Conservation (phyloP, 768 basidiomycete genomes). For the Strobilomyces echinocephalus region DNA sequence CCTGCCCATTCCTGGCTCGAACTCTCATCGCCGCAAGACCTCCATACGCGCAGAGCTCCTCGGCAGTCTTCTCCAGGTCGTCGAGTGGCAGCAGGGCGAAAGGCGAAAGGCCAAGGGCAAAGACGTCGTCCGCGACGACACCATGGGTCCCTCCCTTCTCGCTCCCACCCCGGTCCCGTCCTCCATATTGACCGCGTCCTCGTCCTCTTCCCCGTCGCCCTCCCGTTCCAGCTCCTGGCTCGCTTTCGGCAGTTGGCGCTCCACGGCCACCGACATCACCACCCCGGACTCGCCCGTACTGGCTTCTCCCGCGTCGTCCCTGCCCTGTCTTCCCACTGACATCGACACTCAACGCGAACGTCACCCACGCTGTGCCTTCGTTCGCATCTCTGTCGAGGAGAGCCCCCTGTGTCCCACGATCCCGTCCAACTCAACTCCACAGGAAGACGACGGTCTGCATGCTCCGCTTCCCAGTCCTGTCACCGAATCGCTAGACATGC, state of each 20-base stretch:
- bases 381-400: slow-evolving; percentile 35
- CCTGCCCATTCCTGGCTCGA: slow-evolving; percentile 14
- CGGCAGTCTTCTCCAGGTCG: slow-evolving; percentile 39
- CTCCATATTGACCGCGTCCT: slow-evolving; percentile 17
- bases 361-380: slow-evolving; percentile 32
- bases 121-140: slow-evolving; percentile 33
- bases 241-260: slow-evolving; percentile 40
- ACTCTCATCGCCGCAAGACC: slow-evolving; percentile 16
- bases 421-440: slow-evolving; percentile 1
- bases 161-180: slow-evolving; percentile 21
- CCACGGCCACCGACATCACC: slow-evolving; percentile 33
- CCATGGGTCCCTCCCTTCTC: slow-evolving; percentile 5
- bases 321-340: slow-evolving; percentile 29
- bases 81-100: slow-evolving; percentile 40
- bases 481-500: slow-evolving; percentile 7
- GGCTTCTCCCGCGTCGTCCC: slow-evolving; percentile 26
- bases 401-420: slow-evolving; percentile 30
- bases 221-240: slow-evolving; percentile 41
- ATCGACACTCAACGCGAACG: slow-evolving; percentile 31
- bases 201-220: slow-evolving; percentile 27
- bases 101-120: slow-evolving; percentile 37
- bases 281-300: slow-evolving; percentile 32
- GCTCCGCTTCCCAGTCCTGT: slow-evolving; percentile 1
- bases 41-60: slow-evolving; percentile 36
- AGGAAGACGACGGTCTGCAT: slow-evolving; percentile 20